These are phyloP conservation scores for Pyrenochaeta sp. DNA, from an alignment of 2,329 filamentous ascomycete species.

Conservation along the genomic window DNA sequence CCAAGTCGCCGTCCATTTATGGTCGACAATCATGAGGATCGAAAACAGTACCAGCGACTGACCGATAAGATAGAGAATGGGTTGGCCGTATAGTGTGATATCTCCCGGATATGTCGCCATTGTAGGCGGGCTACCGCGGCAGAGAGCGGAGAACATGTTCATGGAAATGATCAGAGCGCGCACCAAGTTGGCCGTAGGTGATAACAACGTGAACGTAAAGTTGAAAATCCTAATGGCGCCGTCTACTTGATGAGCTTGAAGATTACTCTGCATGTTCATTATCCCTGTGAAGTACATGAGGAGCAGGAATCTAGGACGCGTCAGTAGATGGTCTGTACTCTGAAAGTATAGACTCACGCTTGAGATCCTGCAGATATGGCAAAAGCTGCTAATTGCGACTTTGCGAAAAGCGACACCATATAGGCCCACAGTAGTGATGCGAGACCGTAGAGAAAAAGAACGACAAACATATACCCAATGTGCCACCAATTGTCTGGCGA, in stretches of 20 bases:
- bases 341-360: conserved; percentile 52
- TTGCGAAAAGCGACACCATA: conserved; percentile 77
- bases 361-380: conserved; percentile 80
- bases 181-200: conserved; percentile 77
- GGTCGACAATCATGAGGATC: conserved; percentile 78
- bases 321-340: not conserved
- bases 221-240: conserved; percentile 70
- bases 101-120: conserved; percentile 73
- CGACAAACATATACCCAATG: conserved; percentile 78
- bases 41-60: conserved; percentile 75
- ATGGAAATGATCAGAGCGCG: conserved; percentile 77
- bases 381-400: conserved; percentile 80
- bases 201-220: conserved; percentile 75
- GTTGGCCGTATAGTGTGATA: conserved; percentile 78
- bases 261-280: conserved; percentile 23
- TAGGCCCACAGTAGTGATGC: conserved; percentile 79
- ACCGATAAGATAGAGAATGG: conserved; percentile 79
- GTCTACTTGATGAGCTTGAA: conserved; percentile 19
- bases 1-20: conserved; percentile 61
- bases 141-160: conserved; percentile 82
- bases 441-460: conserved; percentile 81
- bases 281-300: conserved; percentile 53
- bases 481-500: conserved; percentile 71
- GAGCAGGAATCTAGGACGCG: conserved; percentile 49
- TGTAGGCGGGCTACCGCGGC: conserved; percentile 66